Conservation (phyloP, 257 asterid species). For the Haberlea rhodopensis region DNA sequence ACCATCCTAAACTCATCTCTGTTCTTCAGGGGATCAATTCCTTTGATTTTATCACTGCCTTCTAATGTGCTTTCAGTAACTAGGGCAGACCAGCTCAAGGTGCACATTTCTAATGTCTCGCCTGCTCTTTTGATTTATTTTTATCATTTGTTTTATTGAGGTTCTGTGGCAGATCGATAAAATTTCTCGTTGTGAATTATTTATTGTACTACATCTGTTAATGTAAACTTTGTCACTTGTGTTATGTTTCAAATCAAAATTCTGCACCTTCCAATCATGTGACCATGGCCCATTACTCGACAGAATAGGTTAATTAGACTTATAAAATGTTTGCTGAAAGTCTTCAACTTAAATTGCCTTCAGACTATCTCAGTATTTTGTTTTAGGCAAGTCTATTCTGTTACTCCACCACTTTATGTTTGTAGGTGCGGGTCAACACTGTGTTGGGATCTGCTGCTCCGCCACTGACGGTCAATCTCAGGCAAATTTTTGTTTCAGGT, state of each 20-base stretch:
- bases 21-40: slow-evolving; percentile 64
- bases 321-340: slow-evolving; percentile 19
- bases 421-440: slow-evolving; percentile 73
- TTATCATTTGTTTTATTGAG: slow-evolving; percentile 3
- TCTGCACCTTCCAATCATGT: slow-evolving; percentile 10
- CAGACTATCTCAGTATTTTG: slow-evolving; percentile 4
- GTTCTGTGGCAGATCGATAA: slow-evolving; percentile 4
- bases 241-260: slow-evolving; percentile 4
- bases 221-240: slow-evolving; percentile 22
- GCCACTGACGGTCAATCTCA: slow-evolving; percentile 74
- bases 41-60: slow-evolving; percentile 83
- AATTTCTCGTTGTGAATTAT: not conserved
- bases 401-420: slow-evolving; percentile 18
- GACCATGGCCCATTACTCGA: slow-evolving; percentile 11
- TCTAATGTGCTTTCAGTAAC: slow-evolving; percentile 74
- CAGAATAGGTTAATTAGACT: slow-evolving; percentile 6
- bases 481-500: slow-evolving; percentile 73
- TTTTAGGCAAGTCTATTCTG: slow-evolving; percentile 15
- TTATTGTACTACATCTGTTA: not conserved
- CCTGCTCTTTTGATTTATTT: slow-evolving; percentile 21
- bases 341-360: slow-evolving; percentile 14
- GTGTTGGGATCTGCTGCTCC: slow-evolving; percentile 82
- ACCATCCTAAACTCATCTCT: not conserved
- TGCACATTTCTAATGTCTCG: slow-evolving; percentile 32
- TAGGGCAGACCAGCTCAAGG: slow-evolving; percentile 84